phyloP scores from a whole-genome alignment of 2,329 filamentous ascomycete genomes.

The Septoria linicola region DNA sequence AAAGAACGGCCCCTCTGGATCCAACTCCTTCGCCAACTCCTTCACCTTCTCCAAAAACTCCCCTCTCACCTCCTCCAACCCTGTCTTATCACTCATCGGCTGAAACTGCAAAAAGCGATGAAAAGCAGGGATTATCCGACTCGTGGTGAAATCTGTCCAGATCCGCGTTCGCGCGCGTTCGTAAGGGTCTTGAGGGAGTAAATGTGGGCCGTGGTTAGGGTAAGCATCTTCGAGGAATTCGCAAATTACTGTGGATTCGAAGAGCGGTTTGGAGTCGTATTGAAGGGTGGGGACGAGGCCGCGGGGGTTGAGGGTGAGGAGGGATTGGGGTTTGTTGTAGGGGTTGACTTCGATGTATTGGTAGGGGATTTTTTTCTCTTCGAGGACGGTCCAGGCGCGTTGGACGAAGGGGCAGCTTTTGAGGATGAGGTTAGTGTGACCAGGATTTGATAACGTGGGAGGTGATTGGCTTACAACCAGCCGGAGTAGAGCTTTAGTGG shows the following conservation, averaged over 20 bases:
- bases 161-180: slow-evolving; percentile 64
- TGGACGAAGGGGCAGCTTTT: slow-evolving; percentile 67
- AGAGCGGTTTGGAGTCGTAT: slow-evolving; percentile 59
- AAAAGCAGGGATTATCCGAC: slow-evolving; percentile 66
- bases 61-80: slow-evolving; percentile 52
- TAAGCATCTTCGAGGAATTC: slow-evolving; percentile 76
- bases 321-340: slow-evolving; percentile 67
- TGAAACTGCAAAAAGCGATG: slow-evolving; percentile 60
- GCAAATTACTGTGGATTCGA: slow-evolving; percentile 70
- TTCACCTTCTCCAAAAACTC: slow-evolving; percentile 61
- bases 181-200: slow-evolving; percentile 64
- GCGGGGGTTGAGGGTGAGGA: slow-evolving; percentile 71
- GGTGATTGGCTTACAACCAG: no score
- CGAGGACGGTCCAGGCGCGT: slow-evolving; percentile 68
- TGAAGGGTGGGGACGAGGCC: slow-evolving; percentile 72
- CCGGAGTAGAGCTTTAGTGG: slow-evolving; percentile 39
- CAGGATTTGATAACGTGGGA: no score
- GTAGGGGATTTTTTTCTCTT: slow-evolving; percentile 71
- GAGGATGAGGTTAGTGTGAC: no score
- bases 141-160: slow-evolving; percentile 72
- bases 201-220: slow-evolving; percentile 47
- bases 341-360: slow-evolving; percentile 72
- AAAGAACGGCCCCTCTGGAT: slow-evolving; percentile 64
- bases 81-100: slow-evolving; percentile 41
- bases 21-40: slow-evolving; percentile 63